These are phyloP conservation scores for Ustilago cynodontis DNA, from an alignment of 1,284 basidiomycete genomes.

Conservation along the genomic window DNA sequence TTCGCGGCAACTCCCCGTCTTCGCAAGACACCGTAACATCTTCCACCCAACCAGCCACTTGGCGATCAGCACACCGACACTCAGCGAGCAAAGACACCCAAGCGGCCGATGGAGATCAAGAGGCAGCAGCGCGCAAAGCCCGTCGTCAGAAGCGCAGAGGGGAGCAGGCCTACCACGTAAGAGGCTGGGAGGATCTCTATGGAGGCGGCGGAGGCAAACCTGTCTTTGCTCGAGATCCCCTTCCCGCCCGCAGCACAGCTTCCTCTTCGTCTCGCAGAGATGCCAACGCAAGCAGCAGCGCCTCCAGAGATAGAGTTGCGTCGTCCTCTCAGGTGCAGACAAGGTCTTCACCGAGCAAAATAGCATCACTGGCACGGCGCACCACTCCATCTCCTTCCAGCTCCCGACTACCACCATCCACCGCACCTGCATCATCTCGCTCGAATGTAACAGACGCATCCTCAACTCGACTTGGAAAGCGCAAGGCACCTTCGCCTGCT, in stretches of 20 bases:
- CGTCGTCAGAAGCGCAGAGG: constrained; percentile 30
- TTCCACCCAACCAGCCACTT: constrained; percentile 4
- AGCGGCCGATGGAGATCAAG: background rate
- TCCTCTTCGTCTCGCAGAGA: background rate
- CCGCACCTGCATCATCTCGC: constrained; percentile 9
- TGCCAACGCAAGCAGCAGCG: background rate
- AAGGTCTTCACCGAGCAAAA: background rate
- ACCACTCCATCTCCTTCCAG: background rate
- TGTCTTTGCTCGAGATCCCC: constrained; percentile 8
- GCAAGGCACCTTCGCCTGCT: constrained; percentile 22
- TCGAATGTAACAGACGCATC: background rate
- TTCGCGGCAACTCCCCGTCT: constrained; percentile 14
- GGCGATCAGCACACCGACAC: background rate
- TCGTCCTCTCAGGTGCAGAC: background rate
- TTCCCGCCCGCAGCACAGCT: background rate
- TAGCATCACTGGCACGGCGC: background rate
- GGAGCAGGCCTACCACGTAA: constrained; percentile 31
- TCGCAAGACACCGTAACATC: background rate
- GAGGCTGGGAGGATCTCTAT: constrained; percentile 36
- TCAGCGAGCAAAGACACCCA: background rate
- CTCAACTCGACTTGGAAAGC: constrained; percentile 3
- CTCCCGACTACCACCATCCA: constrained; percentile 13
- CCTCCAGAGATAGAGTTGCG: background rate
- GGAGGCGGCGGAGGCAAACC: constrained; percentile 30
- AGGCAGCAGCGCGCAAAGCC: constrained; percentile 19